phyloP scores from a whole-genome alignment of 495 filamentous ascomycete species.

The Annulohypoxylon bovei region DNA sequence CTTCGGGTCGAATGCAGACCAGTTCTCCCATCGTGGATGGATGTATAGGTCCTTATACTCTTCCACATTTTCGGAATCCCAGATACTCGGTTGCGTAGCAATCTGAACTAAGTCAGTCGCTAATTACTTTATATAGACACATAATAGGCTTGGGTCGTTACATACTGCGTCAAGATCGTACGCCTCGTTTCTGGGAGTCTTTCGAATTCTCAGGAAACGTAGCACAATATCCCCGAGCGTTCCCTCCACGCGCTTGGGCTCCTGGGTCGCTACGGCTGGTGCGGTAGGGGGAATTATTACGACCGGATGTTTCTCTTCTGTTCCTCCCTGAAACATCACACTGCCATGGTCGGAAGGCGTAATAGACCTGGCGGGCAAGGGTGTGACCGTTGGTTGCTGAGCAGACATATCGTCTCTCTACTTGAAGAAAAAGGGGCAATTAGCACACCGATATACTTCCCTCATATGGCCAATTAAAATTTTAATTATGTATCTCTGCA shows the following conservation, averaged over 20 bases:
- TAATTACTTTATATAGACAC: not conserved
- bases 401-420: slow-evolving; percentile 32
- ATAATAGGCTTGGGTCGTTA: not conserved
- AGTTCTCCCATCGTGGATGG: slow-evolving; percentile 44
- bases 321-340: slow-evolving; percentile 13
- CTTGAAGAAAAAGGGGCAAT: not conserved
- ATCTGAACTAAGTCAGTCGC: slow-evolving; percentile 29
- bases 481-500: not conserved
- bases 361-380: slow-evolving; percentile 9
- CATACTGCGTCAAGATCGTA: slow-evolving; percentile 43
- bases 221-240: slow-evolving; percentile 39
- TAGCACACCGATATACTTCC: slow-evolving; percentile 8
- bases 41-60: slow-evolving; percentile 45
- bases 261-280: slow-evolving; percentile 28
- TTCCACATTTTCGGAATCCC: slow-evolving; percentile 45
- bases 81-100: slow-evolving; percentile 45
- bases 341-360: slow-evolving; percentile 28
- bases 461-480: not conserved
- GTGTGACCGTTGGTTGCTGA: slow-evolving; percentile 12
- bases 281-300: slow-evolving; percentile 9
- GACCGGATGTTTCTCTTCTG: slow-evolving; percentile 11
- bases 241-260: slow-evolving; percentile 32
- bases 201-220: slow-evolving; percentile 42
- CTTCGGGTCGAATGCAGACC: slow-evolving; percentile 39
- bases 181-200: slow-evolving; percentile 29